Evolutionary conservation across 192 early-diverging fungal genomes (phyloP).

Genomic region (Allomyces javanicus): DNA sequence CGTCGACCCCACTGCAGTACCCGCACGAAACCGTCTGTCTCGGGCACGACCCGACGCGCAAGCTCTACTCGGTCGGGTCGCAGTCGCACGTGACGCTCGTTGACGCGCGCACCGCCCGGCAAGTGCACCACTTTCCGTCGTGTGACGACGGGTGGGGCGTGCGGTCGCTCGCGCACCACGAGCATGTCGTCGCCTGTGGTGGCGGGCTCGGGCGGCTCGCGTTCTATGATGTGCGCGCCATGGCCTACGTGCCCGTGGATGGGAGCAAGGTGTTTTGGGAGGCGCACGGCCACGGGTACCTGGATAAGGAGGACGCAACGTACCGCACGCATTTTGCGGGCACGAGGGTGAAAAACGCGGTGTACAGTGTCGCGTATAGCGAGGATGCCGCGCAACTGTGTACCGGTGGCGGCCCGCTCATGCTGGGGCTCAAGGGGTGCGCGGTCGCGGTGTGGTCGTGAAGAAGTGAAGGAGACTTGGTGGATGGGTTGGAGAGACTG

Average conservation of each 20-base stretch:
- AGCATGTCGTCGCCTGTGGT: not conserved
- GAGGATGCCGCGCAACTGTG: not conserved
- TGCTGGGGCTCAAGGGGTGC: not conserved
- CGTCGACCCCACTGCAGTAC: slow-evolving; percentile 7
- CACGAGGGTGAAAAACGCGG: not conserved
- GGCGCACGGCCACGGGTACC: not conserved
- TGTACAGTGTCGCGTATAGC: not conserved
- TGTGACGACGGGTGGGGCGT: not conserved
- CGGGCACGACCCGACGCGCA: slow-evolving; percentile 3
- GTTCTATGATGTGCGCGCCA: not conserved
- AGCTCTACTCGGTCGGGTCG: slow-evolving; percentile 20
- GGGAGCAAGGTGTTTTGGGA: not conserved
- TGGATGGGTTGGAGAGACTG: too few species aligned
- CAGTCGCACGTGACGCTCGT: slow-evolving; percentile 18
- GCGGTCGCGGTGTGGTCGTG: too few species aligned
- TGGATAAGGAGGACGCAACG: not conserved
- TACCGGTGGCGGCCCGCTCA: not conserved
- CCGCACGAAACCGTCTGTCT: slow-evolving; percentile 14
- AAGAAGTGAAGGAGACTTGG: too few species aligned
- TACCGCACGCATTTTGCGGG: not conserved
- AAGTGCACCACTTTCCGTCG: not conserved
- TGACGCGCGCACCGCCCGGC: slow-evolving; percentile 12
- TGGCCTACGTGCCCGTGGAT: not conserved
- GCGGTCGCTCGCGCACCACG: not conserved
- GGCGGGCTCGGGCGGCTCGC: not conserved